Evolutionary conservation across 139 green algal genomes (phyloP).

Genomic region (Closterium sp.): DNA sequence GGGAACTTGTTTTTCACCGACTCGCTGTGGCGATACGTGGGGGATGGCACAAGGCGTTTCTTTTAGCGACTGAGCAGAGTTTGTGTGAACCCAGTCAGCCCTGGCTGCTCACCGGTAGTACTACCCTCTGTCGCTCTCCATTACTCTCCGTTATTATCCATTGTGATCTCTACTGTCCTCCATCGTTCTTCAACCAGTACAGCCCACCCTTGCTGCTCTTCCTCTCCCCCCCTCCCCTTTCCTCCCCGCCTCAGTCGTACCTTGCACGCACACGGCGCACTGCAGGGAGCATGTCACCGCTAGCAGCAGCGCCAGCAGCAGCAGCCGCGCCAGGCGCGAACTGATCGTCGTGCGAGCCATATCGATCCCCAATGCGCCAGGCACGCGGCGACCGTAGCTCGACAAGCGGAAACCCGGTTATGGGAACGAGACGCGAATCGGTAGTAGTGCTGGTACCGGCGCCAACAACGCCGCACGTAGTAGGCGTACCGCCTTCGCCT

Average conservation of each 20-base stretch:
- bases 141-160: neutral
- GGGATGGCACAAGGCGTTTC: too few relatives aligned
- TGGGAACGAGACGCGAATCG: too few relatives aligned
- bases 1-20: too few relatives aligned
- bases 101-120: neutral
- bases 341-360: neutral
- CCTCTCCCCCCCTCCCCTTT: neutral
- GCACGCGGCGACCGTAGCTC: neutral
- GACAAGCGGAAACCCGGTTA: neutral
- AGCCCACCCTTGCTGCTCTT: neutral
- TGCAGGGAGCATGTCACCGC: neutral
- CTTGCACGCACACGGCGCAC: neutral
- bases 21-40: too few relatives aligned
- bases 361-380: neutral
- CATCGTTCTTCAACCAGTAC: neutral
- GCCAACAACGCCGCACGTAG: too few relatives aligned
- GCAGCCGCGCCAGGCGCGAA: neutral
- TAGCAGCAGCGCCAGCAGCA: neutral
- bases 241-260: neutral
- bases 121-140: neutral
- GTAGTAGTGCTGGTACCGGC: too few relatives aligned
- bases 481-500: too few relatives aligned
- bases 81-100: too few relatives aligned
- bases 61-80: too few relatives aligned
- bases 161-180: neutral